Evolutionary conservation across 2,329 filamentous ascomycete species (phyloP).

Genomic region (Fusarium mundagurra): DNA sequence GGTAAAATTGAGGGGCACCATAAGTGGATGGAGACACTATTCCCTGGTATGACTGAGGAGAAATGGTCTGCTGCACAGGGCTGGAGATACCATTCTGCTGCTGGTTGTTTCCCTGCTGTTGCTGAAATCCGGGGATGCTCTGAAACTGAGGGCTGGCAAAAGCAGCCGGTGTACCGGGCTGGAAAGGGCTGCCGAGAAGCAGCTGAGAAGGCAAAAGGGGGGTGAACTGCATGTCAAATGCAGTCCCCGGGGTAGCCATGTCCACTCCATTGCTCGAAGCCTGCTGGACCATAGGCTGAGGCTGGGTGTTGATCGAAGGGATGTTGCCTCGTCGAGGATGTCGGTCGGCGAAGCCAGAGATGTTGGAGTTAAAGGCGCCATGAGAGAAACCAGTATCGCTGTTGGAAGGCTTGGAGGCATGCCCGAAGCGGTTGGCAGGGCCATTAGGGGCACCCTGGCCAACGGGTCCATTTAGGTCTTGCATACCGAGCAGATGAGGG

Average conservation of each 20-base stretch:
- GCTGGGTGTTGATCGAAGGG: conserved; percentile 89
- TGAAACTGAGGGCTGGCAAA: conserved; percentile 95
- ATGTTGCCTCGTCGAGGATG: conserved; percentile 87
- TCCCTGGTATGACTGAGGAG: conserved; percentile 83
- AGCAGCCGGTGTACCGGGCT: conserved; percentile 89
- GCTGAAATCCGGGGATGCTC: conserved; percentile 80
- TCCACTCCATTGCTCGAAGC: conserved; percentile 68
- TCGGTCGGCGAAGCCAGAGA: conserved; percentile 85
- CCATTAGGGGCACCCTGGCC: conserved; percentile 53
- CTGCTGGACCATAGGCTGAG: conserved; percentile 68
- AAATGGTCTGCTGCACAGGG: conserved; percentile 80
- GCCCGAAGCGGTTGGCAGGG: conserved; percentile 73
- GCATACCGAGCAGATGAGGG: conserved; percentile 90
- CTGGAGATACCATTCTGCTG: conserved; percentile 73
- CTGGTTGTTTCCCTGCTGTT: conserved; percentile 63
- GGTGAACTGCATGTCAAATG: conserved; percentile 98
- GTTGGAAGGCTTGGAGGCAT: conserved; percentile 82
- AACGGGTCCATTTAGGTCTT: conserved; percentile 78
- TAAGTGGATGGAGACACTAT: conserved; percentile 88
- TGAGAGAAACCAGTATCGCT: conserved; percentile 92
- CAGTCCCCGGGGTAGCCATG: conserved; percentile 86
- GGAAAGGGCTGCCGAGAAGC: conserved; percentile 94
- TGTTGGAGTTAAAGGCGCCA: conserved; percentile 88
- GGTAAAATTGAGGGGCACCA: conserved; percentile 83
- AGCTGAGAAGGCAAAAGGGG: conserved; percentile 94